These are phyloP conservation scores for Aspergillus niger DNA, from an alignment of 2,329 filamentous ascomycete genomes.

Conservation along the genomic window DNA sequence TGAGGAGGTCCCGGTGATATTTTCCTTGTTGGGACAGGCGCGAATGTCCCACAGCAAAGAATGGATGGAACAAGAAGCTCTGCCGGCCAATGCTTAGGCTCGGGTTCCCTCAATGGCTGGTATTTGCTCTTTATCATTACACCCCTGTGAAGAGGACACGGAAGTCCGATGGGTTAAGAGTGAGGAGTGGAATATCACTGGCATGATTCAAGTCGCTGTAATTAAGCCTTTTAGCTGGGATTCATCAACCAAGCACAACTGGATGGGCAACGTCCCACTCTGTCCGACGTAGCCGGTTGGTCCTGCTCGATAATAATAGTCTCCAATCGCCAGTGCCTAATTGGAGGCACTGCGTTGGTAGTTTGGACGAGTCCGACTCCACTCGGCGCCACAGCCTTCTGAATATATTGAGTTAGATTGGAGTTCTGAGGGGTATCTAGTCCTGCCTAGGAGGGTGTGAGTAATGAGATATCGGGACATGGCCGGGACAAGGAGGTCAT, in stretches of 20 bases:
- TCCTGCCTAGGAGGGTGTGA: neutral
- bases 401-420: neutral
- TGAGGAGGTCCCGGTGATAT: neutral
- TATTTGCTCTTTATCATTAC: neutral
- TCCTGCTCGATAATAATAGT: too few species aligned
- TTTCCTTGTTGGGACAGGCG: neutral
- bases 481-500: too few species aligned
- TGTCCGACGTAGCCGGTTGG: neutral
- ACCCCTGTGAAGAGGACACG: neutral
- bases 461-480: neutral
- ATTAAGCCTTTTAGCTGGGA: neutral
- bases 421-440: neutral
- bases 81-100: neutral
- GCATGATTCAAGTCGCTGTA: neutral
- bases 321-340: neutral
- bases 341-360: neutral
- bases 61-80: neutral
- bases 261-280: neutral
- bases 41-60: neutral
- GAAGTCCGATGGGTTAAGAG: neutral
- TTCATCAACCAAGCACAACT: neutral
- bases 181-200: neutral
- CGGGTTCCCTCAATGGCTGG: neutral
- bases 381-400: neutral
- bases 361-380: neutral